Base-by-base conservation (phyloP, 164 flowering plant genomes). In the Berberis thunbergii region DNA sequence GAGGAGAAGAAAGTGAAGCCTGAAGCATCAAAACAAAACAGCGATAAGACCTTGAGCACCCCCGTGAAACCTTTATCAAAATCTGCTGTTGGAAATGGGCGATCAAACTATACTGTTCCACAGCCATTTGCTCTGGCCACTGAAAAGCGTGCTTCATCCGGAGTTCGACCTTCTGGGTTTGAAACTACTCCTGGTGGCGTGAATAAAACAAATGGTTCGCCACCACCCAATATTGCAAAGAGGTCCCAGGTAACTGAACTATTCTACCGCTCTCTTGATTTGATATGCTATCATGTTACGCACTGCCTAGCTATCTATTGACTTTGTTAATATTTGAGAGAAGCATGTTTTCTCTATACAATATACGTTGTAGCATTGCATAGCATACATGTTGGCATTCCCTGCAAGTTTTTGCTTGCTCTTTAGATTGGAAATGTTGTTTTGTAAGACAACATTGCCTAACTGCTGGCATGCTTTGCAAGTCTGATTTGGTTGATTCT, bases 91-190 rank as follows among this genome's bases (percentile, higher is more conserved):
- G 77, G 75, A 69, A 84, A 70, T 74, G 71, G 54, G 53, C 75
- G 79, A 56, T 61, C 75, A 43, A 81, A 76, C 40, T 68, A 50
- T 70, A 83, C 91, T 60, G 79, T 84, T 61, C 86, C 97, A 0
- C 84, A 79, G 63, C 96, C 98, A 58, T 93, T 90, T 81, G 62
- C 92, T 61, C 62, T 86, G 67, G 96, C 91, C 54, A 92, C 96
- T 69, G 98, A 87, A 53, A 87, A 79, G 77, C 91, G 86, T 68
- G 84, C 98, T 69, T 79, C 84, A 41, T 67, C 49, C 64, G 86
- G 79, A 66, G 67, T 78, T 65, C 87, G 84, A 41, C 74, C 78
- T 60, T 43, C 54, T 57, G 80, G 61, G 46, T 44, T 73, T 67
- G 88, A 81, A 57, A 39, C 70, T 67, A 78, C 71, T 55, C 66